Conservation (phyloP, 345 rosid genomes). For the Ceriops zippeliana region DNA sequence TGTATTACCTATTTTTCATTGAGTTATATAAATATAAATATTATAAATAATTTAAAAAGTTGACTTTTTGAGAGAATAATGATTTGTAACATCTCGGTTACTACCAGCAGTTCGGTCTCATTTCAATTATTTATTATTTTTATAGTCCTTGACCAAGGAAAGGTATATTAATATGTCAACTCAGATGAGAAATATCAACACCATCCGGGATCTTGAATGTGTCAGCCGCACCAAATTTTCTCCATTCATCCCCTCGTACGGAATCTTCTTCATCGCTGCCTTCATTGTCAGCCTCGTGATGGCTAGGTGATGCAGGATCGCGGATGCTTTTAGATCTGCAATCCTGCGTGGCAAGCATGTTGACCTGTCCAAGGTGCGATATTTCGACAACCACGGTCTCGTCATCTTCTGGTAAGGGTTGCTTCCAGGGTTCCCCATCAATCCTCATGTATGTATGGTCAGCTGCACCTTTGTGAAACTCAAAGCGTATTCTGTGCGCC, state of each 20-base stretch:
- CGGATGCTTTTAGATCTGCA: slow-evolving; percentile 54
- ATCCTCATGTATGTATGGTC: slow-evolving; percentile 78
- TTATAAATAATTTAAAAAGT: no score
- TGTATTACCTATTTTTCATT: no score
- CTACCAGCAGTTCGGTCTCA: no score
- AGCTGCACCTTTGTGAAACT: slow-evolving; percentile 70
- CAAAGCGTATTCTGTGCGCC: slow-evolving; percentile 72
- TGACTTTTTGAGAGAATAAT: no score
- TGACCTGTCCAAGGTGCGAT: slow-evolving; percentile 83
- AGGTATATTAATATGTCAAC: slow-evolving; percentile 25
- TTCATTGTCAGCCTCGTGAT: slow-evolving; percentile 34
- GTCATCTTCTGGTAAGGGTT: slow-evolving; percentile 65
- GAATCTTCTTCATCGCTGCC: slow-evolving; percentile 24
- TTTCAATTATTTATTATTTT: background rate
- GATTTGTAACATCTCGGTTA: no score
- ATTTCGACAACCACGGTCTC: slow-evolving; percentile 78
- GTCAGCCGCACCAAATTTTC: slow-evolving; percentile 89
- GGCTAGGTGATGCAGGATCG: slow-evolving; percentile 38
- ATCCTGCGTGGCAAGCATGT: slow-evolving; percentile 76
- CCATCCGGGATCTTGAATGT: slow-evolving; percentile 85
- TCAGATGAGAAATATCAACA: slow-evolving; percentile 64
- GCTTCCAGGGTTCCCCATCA: slow-evolving; percentile 96
- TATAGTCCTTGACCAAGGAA: background rate
- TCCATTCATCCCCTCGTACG: slow-evolving; percentile 39
- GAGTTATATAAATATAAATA: no score